phyloP scores from a whole-genome alignment of 805 yeast species.

The Yamadazyma olivae region DNA sequence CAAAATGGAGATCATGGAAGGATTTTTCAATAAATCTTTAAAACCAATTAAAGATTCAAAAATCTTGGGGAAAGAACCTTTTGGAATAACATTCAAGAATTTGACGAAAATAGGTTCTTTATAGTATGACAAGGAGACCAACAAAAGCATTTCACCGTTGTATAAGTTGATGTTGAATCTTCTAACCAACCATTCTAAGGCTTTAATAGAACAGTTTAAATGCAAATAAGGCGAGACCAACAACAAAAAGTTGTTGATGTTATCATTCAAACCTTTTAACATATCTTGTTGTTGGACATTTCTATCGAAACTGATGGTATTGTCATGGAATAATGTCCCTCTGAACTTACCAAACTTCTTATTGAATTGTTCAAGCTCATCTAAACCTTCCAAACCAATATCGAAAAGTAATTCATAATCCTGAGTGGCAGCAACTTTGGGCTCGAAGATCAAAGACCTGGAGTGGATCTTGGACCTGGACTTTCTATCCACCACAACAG shows the following conservation, averaged over 20 bases:
- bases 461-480: conserved; percentile 83
- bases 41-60: conserved; percentile 70
- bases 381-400: conserved; percentile 71
- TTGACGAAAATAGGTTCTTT: conserved; percentile 70
- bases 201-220: conserved; percentile 70
- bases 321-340: conserved; percentile 74
- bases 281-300: conserved; percentile 78
- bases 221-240: conserved; percentile 75
- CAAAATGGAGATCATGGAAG: conserved; percentile 66
- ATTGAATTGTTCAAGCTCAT: conserved; percentile 69
- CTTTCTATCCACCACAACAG: conserved; percentile 83
- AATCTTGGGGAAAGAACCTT: conserved; percentile 63
- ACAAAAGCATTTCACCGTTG: conserved; percentile 68
- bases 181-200: conserved; percentile 93
- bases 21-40: conserved; percentile 60
- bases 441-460: conserved; percentile 80
- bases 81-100: conserved; percentile 66
- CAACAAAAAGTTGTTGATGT: conserved; percentile 70
- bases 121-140: conserved; percentile 80
- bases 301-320: conserved; percentile 78
- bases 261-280: conserved; percentile 66
- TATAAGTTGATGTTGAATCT: conserved; percentile 82
- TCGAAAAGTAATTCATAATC: conserved; percentile 81
- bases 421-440: conserved; percentile 89
- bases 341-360: conserved; percentile 70